These are phyloP conservation scores for Lathyrus tuberosus DNA, from an alignment of 306 rosid genomes.

Conservation along the genomic window DNA sequence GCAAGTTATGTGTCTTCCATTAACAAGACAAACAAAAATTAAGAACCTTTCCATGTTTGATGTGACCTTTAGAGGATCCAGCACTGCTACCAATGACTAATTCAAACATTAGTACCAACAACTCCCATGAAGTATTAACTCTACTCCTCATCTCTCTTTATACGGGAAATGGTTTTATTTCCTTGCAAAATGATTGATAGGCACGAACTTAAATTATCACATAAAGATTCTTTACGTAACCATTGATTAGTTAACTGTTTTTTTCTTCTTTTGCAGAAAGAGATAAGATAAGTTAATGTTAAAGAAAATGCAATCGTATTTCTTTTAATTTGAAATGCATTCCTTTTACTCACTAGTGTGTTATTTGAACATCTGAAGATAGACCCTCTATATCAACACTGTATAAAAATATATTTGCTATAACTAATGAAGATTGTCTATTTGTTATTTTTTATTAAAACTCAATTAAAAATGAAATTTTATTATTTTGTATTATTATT, in stretches of 20 bases:
- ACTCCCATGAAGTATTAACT: constrained; percentile 23
- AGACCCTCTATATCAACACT: too few species aligned
- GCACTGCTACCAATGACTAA: constrained; percentile 51
- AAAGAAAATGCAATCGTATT: not conserved
- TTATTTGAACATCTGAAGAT: too few species aligned
- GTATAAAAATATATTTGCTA: too few species aligned
- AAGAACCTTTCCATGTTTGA: constrained; percentile 52
- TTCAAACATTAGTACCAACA: constrained; percentile 55
- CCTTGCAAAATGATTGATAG: constrained; percentile 28
- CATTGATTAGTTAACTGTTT: constrained; percentile 5
- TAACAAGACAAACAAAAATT: constrained; percentile 60
- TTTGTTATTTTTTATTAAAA: too few species aligned
- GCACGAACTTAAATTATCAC: constrained; percentile 6
- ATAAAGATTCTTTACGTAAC: constrained; percentile 32
- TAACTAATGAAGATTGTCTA: too few species aligned
- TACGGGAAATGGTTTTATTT: not conserved
- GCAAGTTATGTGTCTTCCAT: constrained; percentile 52
- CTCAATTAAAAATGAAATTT: too few species aligned
- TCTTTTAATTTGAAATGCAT: too few species aligned
- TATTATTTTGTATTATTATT: too few species aligned
- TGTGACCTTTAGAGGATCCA: constrained; percentile 57
- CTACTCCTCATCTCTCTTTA: constrained; percentile 1
- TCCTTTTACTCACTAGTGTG: too few species aligned
- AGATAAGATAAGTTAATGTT: not conserved
- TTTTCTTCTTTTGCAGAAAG: not conserved